Percentiles rank a stretch among this genome's conserved stretches.
Evolutionary conservation across 2,329 filamentous ascomycete genomes (phyloP).

Genomic region (Aureobasidium sp.): DNA sequence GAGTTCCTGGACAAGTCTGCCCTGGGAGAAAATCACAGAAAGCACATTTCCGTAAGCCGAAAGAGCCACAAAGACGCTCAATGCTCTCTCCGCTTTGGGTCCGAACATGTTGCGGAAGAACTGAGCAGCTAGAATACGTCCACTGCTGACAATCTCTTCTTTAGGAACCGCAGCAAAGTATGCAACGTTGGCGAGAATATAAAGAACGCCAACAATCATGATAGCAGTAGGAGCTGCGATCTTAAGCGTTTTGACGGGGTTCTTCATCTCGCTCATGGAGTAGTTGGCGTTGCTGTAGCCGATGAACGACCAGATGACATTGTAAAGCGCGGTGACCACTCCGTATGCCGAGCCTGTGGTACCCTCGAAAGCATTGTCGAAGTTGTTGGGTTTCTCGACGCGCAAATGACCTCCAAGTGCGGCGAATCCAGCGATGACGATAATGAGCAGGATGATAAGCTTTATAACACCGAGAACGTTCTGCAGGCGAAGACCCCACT

Average conservation of each 20-base stretch:
- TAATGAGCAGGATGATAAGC: conserved; percentile 58
- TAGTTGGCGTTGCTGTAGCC: conserved; percentile 63
- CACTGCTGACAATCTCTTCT: conserved; percentile 38
- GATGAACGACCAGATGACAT: conserved; percentile 64
- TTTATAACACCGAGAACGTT: conserved; percentile 61
- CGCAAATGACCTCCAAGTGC: conserved; percentile 47
- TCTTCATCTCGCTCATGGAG: conserved; percentile 55
- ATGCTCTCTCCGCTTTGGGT: conserved; percentile 47
- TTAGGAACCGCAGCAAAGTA: conserved; percentile 54
- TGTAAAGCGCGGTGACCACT: conserved; percentile 63
- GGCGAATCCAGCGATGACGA: conserved; percentile 55
- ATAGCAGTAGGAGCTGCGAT: conserved; percentile 53
- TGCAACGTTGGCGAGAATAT: conserved; percentile 37
- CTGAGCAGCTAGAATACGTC: conserved; percentile 48
- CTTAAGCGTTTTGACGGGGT: conserved; percentile 49
- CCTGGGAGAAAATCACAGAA: conserved; percentile 62
- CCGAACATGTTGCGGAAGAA: conserved; percentile 54
- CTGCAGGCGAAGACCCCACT: conserved; percentile 61
- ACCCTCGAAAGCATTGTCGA: conserved; percentile 56
- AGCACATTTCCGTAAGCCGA: conserved; percentile 48
- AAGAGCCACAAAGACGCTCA: conserved; percentile 60
- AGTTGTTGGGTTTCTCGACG: conserved; percentile 57
- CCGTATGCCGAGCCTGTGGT: conserved; percentile 61
- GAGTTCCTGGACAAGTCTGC: conserved; percentile 58
- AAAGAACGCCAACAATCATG: conserved; percentile 51